Percentiles rank a stretch among this genome's conserved stretches.
Conservation (phyloP, 2,329 filamentous ascomycete species). For the Taxawa tesnikishii region DNA sequence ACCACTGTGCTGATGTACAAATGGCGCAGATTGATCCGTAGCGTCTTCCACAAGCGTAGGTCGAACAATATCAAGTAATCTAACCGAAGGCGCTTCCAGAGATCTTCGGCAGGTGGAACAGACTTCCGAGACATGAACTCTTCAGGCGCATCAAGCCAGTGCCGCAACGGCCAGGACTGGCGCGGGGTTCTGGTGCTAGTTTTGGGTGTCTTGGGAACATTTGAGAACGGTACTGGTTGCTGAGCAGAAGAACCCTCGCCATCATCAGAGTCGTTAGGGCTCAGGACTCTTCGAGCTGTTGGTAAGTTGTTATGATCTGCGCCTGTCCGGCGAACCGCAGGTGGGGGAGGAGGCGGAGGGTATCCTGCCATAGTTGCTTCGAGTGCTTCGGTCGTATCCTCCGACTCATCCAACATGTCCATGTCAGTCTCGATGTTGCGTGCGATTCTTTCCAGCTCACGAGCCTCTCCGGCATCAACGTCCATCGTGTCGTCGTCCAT, state of each 20-base stretch:
- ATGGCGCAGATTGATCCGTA: constrained; percentile 78
- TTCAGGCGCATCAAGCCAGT: constrained; percentile 76
- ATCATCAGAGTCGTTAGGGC: constrained; percentile 45
- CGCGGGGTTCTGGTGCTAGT: constrained; percentile 30
- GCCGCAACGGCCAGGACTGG: constrained; percentile 55
- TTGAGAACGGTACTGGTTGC: constrained; percentile 52
- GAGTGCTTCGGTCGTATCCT: constrained; percentile 60
- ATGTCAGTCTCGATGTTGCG: constrained; percentile 8
- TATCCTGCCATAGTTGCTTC: constrained; percentile 72
- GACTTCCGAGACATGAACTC: constrained; percentile 39
- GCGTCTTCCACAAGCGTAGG: constrained; percentile 89
- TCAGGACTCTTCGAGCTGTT: constrained; percentile 3
- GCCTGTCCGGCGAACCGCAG: constrained; percentile 15
- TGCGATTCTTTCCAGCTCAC: constrained; percentile 18
- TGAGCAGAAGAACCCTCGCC: constrained; percentile 54
- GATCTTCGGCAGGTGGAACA: constrained; percentile 63
- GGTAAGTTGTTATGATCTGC: background rate
- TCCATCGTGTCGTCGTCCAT: constrained; percentile 30
- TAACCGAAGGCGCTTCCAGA: constrained; percentile 77
- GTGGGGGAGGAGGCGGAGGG: constrained; percentile 51
- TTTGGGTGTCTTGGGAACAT: constrained; percentile 72
- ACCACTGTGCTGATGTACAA: constrained; percentile 96
- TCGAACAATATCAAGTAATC: constrained; percentile 96
- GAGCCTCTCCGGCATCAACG: constrained; percentile 24
- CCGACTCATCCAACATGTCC: constrained; percentile 36